phyloP scores from a whole-genome alignment of 305 asterid genomes.

The Plantago coronopus region DNA sequence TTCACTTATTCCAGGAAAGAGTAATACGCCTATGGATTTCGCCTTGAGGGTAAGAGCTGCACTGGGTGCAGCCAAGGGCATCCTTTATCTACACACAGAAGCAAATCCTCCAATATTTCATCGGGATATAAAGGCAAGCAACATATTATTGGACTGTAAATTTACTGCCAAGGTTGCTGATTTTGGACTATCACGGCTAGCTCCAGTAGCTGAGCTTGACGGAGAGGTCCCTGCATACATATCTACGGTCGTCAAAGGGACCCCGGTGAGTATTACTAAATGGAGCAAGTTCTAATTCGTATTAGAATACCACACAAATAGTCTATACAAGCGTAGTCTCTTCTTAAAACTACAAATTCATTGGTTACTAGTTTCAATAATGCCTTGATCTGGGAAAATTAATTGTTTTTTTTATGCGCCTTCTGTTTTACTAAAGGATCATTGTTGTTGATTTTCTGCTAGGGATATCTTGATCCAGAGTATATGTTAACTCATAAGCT shows the following conservation, averaged over 20 bases:
- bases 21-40: conserved; percentile 44
- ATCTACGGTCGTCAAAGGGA: conserved; percentile 81
- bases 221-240: conserved; percentile 59
- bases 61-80: conserved; percentile 69
- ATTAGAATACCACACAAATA: too few species aligned
- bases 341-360: background rate
- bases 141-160: conserved; percentile 62
- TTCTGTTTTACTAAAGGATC: conserved; percentile 9
- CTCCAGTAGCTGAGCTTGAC: conserved; percentile 61
- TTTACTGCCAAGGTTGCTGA: conserved; percentile 76
- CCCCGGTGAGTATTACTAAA: conserved; percentile 52
- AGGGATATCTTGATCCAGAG: conserved; percentile 95
- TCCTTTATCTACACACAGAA: conserved; percentile 80
- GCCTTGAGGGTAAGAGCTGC: conserved; percentile 67
- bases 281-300: background rate
- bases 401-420: too few species aligned
- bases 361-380: background rate
- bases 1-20: conserved; percentile 45
- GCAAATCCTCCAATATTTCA: conserved; percentile 92
- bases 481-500: conserved; percentile 76
- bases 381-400: too few species aligned
- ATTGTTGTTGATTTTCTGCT: conserved; percentile 22
- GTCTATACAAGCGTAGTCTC: too few species aligned
- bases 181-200: conserved; percentile 78
- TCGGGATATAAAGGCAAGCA: conserved; percentile 81